These are phyloP conservation scores for Botrytis squamosa DNA, from an alignment of 2,329 filamentous ascomycete species.

Conservation along the genomic window DNA sequence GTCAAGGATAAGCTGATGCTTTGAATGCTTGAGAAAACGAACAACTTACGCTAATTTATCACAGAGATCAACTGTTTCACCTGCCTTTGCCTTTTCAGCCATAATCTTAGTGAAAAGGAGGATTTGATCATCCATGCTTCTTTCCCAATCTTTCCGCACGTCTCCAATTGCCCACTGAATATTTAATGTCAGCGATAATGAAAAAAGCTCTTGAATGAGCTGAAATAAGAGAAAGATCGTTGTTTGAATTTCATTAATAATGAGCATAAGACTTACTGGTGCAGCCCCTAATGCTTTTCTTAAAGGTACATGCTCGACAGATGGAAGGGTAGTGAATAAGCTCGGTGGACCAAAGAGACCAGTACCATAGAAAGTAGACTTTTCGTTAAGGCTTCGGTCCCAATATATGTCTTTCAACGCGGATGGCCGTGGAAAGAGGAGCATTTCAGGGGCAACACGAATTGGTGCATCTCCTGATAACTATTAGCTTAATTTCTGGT, in stretches of 20 bases:
- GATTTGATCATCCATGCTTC: not conserved
- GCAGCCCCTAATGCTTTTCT: slow-evolving; percentile 5
- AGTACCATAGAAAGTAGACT: slow-evolving; percentile 40
- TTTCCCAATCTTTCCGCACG: not conserved
- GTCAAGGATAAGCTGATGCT: not conserved
- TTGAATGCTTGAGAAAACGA: not conserved
- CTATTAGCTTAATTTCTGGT: not conserved
- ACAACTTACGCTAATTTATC: slow-evolving; percentile 12
- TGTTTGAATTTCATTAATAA: not conserved
- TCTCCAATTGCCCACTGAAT: slow-evolving; percentile 8
- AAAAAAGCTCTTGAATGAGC: too few species aligned
- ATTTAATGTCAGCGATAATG: not conserved
- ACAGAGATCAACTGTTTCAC: not conserved
- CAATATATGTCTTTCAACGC: slow-evolving; percentile 45
- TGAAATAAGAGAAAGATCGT: not conserved
- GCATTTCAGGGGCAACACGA: slow-evolving; percentile 37
- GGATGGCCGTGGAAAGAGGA: slow-evolving; percentile 41
- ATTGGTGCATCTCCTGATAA: slow-evolving; percentile 30
- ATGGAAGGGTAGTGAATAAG: slow-evolving; percentile 25
- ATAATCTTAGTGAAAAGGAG: slow-evolving; percentile 3
- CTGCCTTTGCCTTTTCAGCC: not conserved
- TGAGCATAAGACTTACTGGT: not conserved
- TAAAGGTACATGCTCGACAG: not conserved
- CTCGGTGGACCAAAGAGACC: slow-evolving; percentile 41
- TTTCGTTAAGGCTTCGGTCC: slow-evolving; percentile 41